These are phyloP conservation scores for Pisolithus sp. DNA, from an alignment of 768 basidiomycete species.

Conservation along the genomic window DNA sequence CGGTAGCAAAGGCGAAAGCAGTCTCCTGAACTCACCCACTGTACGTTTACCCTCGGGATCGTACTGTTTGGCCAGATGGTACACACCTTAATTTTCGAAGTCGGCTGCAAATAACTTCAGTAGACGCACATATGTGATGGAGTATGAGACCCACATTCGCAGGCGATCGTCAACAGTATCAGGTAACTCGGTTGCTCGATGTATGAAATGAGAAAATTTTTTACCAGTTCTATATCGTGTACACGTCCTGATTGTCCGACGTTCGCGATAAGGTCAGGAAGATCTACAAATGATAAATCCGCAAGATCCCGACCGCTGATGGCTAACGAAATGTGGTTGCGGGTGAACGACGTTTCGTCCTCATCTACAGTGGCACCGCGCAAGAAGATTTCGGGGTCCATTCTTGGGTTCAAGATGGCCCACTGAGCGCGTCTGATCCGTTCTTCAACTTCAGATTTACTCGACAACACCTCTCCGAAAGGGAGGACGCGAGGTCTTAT, in stretches of 20 bases:
- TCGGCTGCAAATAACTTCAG: constrained; percentile 35
- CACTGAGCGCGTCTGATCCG: constrained; percentile 55
- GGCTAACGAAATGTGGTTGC: constrained; percentile 37
- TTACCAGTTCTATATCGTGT: constrained; percentile 38
- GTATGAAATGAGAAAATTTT: constrained; percentile 42
- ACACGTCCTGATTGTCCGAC: constrained; percentile 45
- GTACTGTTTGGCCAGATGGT: constrained; percentile 37
- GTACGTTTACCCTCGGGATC: constrained; percentile 46
- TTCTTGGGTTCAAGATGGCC: constrained; percentile 46
- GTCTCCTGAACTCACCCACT: constrained; percentile 33
- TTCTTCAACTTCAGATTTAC: constrained; percentile 42
- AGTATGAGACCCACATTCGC: constrained; percentile 39
- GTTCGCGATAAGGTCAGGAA: constrained; percentile 36
- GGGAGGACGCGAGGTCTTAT: constrained; percentile 18
- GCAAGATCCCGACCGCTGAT: constrained; percentile 33
- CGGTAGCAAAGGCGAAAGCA: background rate
- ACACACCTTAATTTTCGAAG: constrained; percentile 52
- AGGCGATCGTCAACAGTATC: constrained; percentile 45
- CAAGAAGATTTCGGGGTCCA: constrained; percentile 20
- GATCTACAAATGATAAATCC: constrained; percentile 35
- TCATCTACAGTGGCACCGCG: constrained; percentile 7
- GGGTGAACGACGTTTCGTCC: constrained; percentile 27
- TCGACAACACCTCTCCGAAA: constrained; percentile 39
- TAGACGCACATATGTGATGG: constrained; percentile 1
- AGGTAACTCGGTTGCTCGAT: constrained; percentile 43